Evolutionary conservation across 2,329 filamentous ascomycete genomes (phyloP), one percentile per base, ranked within the genome.

Genomic region (Exophiala sp.): DNA sequence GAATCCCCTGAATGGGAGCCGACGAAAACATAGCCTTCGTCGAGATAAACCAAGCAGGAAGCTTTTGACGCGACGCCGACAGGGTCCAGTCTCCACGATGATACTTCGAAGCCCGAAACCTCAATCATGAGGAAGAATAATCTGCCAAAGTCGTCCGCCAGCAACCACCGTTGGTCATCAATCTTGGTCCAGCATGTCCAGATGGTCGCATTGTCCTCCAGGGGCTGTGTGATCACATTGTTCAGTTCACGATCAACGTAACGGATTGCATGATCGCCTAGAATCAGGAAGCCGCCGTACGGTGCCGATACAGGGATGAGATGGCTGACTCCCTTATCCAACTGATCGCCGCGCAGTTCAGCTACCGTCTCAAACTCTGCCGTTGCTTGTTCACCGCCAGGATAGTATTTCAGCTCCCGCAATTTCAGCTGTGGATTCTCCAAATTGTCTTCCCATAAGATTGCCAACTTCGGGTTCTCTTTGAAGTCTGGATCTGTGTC

Each of bases 1-100:
- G 88, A 94, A 66, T 98, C 88, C 29, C 91, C 91, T 61, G 93
- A 86, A 65, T 96, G 90, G 1, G 91, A 96, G 9, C 87, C 93
- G 34, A 98, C 76, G 64, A 95, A 97, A 10, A 96, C 73, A 40
- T 85, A 73, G 0, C 83, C 79, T 32, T 79, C 73, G 22, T 82
- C 82, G 56, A 96, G 74, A 63, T 94, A 93, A 0, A 95, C 82
- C 37, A 98, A 70, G 11, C 77, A 81, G 5, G 83, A 85, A 8
- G 91, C 87, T 58, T 87, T 79, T 11, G 89, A 88, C 0, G 85
- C 90, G 41, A 67, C 68, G 2, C 81, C 81, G 16, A 95, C 75
- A 18, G 76, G 70, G 43, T 80, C 77, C 16, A 96, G 74, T 46
- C 82, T 79, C 76, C 94, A 86, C 18, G 79, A 79, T 11, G 78